Conservation (phyloP, 2,329 filamentous ascomycete species). For the Aspergillus pseudoterreus region DNA sequence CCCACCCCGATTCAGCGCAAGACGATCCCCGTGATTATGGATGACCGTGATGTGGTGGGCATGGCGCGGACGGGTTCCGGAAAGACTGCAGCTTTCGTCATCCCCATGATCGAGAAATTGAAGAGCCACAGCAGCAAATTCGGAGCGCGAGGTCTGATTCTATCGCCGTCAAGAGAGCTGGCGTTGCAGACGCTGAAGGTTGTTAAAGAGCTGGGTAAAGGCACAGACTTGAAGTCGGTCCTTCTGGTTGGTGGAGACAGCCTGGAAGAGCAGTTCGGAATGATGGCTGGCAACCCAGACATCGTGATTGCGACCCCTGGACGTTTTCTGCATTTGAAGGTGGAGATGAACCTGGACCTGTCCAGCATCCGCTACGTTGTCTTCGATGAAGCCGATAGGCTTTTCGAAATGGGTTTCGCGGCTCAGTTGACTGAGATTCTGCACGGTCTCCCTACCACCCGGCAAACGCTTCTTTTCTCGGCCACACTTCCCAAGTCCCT, state of each 20-base stretch:
- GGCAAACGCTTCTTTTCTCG: slow-evolving; percentile 92
- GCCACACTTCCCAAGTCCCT: slow-evolving; percentile 90
- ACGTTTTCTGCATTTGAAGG: slow-evolving; percentile 92
- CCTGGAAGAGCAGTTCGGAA: slow-evolving; percentile 88
- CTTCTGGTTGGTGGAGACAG: slow-evolving; percentile 92
- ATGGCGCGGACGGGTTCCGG: slow-evolving; percentile 99
- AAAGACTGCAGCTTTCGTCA: slow-evolving; percentile 97
- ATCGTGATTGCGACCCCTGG: slow-evolving; percentile 97
- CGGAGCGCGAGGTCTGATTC: slow-evolving; percentile 78
- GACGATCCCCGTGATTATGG: slow-evolving; percentile 85
- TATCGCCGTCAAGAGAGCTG: slow-evolving; percentile 91
- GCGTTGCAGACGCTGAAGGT: slow-evolving; percentile 94
- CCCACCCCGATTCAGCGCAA: slow-evolving; percentile 97
- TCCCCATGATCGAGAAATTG: slow-evolving; percentile 94
- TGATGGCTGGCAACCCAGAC: slow-evolving; percentile 92
- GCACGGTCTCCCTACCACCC: slow-evolving; percentile 73
- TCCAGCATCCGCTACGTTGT: slow-evolving; percentile 90
- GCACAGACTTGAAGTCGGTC: slow-evolving; percentile 87
- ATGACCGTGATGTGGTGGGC: slow-evolving; percentile 92
- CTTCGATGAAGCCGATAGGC: slow-evolving; percentile 92
- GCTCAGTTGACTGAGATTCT: slow-evolving; percentile 91
- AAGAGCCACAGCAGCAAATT: slow-evolving; percentile 84
- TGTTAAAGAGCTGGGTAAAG: slow-evolving; percentile 86
- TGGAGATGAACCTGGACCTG: slow-evolving; percentile 92
- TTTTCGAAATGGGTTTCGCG: slow-evolving; percentile 99